Base-by-base conservation (phyloP, 805 yeast species). In the Spathaspora arborariae region DNA sequence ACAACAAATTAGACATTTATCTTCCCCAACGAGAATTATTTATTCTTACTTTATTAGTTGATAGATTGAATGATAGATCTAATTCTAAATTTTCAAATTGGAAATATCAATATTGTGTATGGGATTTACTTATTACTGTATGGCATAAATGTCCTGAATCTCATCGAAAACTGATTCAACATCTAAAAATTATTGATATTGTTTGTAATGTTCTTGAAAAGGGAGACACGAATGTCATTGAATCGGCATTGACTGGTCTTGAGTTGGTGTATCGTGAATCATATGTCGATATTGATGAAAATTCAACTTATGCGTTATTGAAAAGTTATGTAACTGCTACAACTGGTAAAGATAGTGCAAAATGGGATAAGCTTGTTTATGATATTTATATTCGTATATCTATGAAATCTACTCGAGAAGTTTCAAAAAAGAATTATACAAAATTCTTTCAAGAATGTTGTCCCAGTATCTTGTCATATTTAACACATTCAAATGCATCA, bases 1-100 rank as follows among this genome's bases (percentile, higher is more conserved):
- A 60, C 22, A 64, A 59, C 16, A 45, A 59, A 34, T 46, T 60
- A 48, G 45, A 59, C 45, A 67, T 79, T 1, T 73, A 68, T 45
- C 70, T 85, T 11, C 91, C 90, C 7, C 77, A 81, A 47, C 67
- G 67, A 45, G 73, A 74, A 20, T 56, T 63, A 0, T 85, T 85
- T 51, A 64, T 84, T 3, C 68, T 84, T 42, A 87, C 82, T 41
- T 65, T 85, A 27, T 50, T 85, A 1, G 70, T 79, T 44, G 88
- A 84, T 56, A 68, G 90, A 45, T 60, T 85, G 56, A 75, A 76
- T 47, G 87, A 81, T 46, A 72, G 71, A 40, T 59, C 62, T n/a
- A 56, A 55, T n/a, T 38, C 43, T n/a, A 20, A 34, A 8, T 70
- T 69, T 53, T 50, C 60, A 2, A 50, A 57, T 5, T 81, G 81